phyloP scores from a whole-genome alignment of 2,329 filamentous ascomycete species.

The Alternaria triticina region DNA sequence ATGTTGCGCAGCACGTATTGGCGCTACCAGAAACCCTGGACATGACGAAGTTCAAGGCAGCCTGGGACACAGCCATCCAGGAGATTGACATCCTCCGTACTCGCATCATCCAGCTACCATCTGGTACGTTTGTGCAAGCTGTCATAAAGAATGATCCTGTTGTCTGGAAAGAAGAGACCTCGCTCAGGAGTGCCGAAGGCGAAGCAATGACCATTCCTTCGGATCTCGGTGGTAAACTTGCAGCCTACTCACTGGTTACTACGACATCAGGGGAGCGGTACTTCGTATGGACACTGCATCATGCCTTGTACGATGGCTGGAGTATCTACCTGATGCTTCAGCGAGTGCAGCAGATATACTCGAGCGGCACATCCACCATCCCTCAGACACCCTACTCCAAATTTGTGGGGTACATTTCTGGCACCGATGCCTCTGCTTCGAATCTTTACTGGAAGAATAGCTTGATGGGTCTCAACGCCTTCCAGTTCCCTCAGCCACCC shows the following conservation, averaged over 20 bases:
- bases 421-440: slow-evolving; percentile 25
- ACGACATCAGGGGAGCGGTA: slow-evolving; percentile 23
- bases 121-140: slow-evolving; percentile 36
- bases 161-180: slow-evolving; percentile 28
- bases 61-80: slow-evolving; percentile 55
- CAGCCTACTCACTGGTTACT: slow-evolving; percentile 36
- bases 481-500: slow-evolving; percentile 43
- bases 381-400: slow-evolving; percentile 33
- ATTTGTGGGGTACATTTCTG: slow-evolving; percentile 45
- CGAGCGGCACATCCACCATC: slow-evolving; percentile 17
- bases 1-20: slow-evolving; percentile 56
- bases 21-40: slow-evolving; percentile 49
- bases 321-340: slow-evolving; percentile 39
- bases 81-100: slow-evolving; percentile 58
- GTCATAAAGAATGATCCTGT: slow-evolving; percentile 38
- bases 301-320: slow-evolving; percentile 52
- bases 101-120: slow-evolving; percentile 42
- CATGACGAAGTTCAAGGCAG: slow-evolving; percentile 52
- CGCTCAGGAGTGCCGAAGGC: slow-evolving; percentile 24
- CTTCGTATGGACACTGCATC: slow-evolving; percentile 51
- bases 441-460: slow-evolving; percentile 44
- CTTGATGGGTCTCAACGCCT: slow-evolving; percentile 29
- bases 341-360: slow-evolving; percentile 36
- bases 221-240: slow-evolving; percentile 30
- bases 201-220: slow-evolving; percentile 24